A percentile compares a stretch with the other conserved stretches of the same genome.
Evolutionary conservation across 345 rosid species (phyloP).

Genomic region (Cardiospermum halicacabum): DNA sequence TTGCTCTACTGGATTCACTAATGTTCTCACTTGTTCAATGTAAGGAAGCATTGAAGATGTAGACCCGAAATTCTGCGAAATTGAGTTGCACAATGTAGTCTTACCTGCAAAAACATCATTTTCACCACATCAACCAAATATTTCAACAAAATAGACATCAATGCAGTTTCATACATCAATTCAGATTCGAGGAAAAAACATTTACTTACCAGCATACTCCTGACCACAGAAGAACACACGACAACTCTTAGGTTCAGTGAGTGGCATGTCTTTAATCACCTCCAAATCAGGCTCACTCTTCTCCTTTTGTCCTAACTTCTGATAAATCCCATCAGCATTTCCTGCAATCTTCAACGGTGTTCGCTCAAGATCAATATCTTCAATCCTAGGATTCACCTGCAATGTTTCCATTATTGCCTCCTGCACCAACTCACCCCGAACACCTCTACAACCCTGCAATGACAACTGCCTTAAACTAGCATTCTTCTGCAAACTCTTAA

Average conservation of each 20-base stretch:
- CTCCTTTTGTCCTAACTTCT: slow-evolving; percentile 72
- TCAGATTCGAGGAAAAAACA: neutral
- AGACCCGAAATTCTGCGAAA: slow-evolving; percentile 54
- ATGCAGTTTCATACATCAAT: slow-evolving; percentile 6
- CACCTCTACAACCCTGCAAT: slow-evolving; percentile 83
- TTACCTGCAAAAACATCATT: slow-evolving; percentile 44
- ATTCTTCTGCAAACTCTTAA: slow-evolving; percentile 71
- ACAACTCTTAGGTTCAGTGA: slow-evolving; percentile 73
- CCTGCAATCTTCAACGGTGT: slow-evolving; percentile 75
- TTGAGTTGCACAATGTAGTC: slow-evolving; percentile 68
- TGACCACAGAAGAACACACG: slow-evolving; percentile 92
- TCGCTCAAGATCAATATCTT: slow-evolving; percentile 73
- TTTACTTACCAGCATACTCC: slow-evolving; percentile 79
- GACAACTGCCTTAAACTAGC: slow-evolving; percentile 66
- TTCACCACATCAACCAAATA: neutral
- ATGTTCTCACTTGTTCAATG: slow-evolving; percentile 70
- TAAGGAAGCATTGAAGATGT: slow-evolving; percentile 66
- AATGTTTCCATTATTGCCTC: slow-evolving; percentile 67
- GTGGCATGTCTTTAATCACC: slow-evolving; percentile 80
- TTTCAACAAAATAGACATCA: neutral
- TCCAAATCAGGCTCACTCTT: slow-evolving; percentile 50
- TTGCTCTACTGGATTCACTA: slow-evolving; percentile 84
- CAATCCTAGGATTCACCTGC: slow-evolving; percentile 86
- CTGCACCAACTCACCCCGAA: slow-evolving; percentile 61
- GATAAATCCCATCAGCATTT: slow-evolving; percentile 59